Evolutionary conservation across 768 basidiomycete genomes (phyloP), one percentile per base, ranked within the genome.

Genomic region (Lactarius quietus): DNA sequence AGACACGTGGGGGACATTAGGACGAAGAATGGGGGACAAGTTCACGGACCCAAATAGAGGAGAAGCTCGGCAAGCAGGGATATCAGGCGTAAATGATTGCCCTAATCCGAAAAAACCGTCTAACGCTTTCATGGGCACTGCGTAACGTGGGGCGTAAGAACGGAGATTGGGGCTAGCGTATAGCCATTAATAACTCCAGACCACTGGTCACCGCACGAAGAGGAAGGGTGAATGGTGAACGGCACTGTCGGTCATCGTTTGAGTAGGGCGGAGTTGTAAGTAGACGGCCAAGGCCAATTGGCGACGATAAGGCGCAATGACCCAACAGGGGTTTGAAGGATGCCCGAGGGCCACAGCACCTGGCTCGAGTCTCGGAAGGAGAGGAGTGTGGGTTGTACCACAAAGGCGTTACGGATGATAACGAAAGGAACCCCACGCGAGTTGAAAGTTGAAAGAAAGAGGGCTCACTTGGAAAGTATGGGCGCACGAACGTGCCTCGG

Each of bases 391-490:
- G 18, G 41, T 36, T 33, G 53, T 59, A 59, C 38, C 26, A 65
- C 8, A 15, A 31, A 35, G 58, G 58, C 10, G 28, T 3, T 2
- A 59, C 28, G 28, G 39, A 43, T 31, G 33, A 64, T 26, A 8
- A 52, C 38, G 28, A 53, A 45, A 17, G 45, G 29, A 6, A 20
- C 52, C 26, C 20, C 12, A 20, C 23, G 45, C 39, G 59, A 33
- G 33, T 41, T 18, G n/a, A 3, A 23, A 15, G 12, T 14, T 14
- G 31, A 59, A 28, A 31, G 39, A 57, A 28, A 59, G 33, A 55
- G 31, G 36, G 39, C 68, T 67, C 61, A 69, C 68, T 68, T 64
- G n/a, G 68, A 68, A 51, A 69, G 62, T 43, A 69, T 61, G 31
- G 68, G 68, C 2, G 68, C 67, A 33, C 68, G 68, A 35, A 69